phyloP scores from a whole-genome alignment of 352 stramenopile species.

The Globisporangium uncinulatum region DNA sequence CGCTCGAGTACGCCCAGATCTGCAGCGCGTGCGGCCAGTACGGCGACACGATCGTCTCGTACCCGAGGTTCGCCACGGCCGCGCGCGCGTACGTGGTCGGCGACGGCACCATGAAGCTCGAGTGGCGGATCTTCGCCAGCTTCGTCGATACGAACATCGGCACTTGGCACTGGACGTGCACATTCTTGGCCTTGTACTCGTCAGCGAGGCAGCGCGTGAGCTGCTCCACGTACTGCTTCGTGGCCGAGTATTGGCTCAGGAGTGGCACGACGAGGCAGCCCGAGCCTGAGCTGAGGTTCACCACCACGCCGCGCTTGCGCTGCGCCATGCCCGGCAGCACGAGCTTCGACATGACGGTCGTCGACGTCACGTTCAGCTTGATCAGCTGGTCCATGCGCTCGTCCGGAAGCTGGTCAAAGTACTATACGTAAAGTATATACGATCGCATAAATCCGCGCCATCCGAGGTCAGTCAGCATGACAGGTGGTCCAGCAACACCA shows the following conservation, averaged over 20 bases:
- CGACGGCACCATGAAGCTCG: constrained; percentile 90
- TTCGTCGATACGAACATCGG: constrained; percentile 99
- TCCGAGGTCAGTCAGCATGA: background rate
- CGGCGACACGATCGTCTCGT: constrained; percentile 89
- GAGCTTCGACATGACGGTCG: constrained; percentile 82
- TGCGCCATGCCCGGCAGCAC: constrained; percentile 92
- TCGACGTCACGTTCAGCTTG: constrained; percentile 79
- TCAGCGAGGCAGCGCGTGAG: constrained; percentile 94
- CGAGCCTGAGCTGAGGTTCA: constrained; percentile 97
- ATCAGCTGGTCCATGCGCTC: constrained; percentile 91
- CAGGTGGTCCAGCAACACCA: background rate
- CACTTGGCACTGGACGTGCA: constrained; percentile 96
- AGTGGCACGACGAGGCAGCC: constrained; percentile 94
- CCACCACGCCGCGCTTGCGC: constrained; percentile 92
- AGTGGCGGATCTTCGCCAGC: constrained; percentile 97
- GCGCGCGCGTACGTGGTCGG: constrained; percentile 89
- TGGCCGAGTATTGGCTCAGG: constrained; percentile 95
- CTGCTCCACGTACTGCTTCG: constrained; percentile 98
- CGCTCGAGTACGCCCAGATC: constrained; percentile 90
- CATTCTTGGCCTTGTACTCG: constrained; percentile 93
- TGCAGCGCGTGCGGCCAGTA: constrained; percentile 96
- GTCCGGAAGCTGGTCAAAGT: constrained; percentile 96
- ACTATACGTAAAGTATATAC: constrained; percentile 46
- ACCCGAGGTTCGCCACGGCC: constrained; percentile 91
- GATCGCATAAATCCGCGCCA: background rate